These are phyloP conservation scores for Salix purpurea DNA, from an alignment of 345 rosid genomes.

Conservation along the genomic window DNA sequence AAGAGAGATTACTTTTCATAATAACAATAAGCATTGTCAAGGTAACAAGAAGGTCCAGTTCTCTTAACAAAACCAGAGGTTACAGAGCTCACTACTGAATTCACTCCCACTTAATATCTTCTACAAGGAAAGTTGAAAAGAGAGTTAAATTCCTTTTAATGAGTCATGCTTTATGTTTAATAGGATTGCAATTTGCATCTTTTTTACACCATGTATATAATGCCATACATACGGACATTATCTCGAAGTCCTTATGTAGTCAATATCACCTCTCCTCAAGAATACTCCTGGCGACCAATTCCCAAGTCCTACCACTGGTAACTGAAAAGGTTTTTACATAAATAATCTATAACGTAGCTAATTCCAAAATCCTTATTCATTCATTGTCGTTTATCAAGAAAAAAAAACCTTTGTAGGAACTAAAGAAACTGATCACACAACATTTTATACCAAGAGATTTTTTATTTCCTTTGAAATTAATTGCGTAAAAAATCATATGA, in stretches of 20 bases:
- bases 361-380: neutral
- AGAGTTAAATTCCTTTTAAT: neutral
- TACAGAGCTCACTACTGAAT: neutral
- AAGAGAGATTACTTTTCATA: constrained; percentile 3
- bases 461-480: neutral
- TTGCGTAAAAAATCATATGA: neutral
- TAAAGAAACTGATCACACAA: neutral
- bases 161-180: neutral
- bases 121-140: neutral
- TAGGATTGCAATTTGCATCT: neutral
- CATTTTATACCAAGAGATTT: neutral
- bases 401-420: neutral
- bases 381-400: neutral
- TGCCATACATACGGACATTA: neutral
- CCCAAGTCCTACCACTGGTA: neutral
- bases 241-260: neutral
- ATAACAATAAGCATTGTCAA: neutral
- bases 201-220: neutral
- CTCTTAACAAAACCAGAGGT: neutral
- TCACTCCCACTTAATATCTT: neutral
- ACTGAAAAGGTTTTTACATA: neutral
- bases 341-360: neutral
- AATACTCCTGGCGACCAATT: neutral
- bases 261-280: neutral
- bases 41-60: neutral